A percentile compares a stretch with the other conserved stretches of the same genome.
These are phyloP conservation scores for Tylopilus rubrobrunneus DNA, from an alignment of 768 basidiomycete genomes.

Conservation along the genomic window DNA sequence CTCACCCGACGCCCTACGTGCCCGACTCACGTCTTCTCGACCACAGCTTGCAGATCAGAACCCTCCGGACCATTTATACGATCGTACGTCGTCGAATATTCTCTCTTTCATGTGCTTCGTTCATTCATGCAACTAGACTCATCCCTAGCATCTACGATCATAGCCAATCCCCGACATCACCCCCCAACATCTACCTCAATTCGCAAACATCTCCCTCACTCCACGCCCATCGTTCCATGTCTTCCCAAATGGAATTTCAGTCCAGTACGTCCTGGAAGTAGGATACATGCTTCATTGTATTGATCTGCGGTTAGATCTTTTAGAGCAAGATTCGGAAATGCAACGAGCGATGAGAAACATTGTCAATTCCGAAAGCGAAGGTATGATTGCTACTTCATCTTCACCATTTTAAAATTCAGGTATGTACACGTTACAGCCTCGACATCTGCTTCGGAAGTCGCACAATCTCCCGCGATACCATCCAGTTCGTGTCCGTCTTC, in stretches of 20 bases:
- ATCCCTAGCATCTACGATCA: slow-evolving; percentile 14
- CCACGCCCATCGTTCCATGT: slow-evolving; percentile 52
- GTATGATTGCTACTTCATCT: slow-evolving; percentile 6
- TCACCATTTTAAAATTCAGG: neutral
- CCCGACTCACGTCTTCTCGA: slow-evolving; percentile 39
- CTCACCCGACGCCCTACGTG: slow-evolving; percentile 45
- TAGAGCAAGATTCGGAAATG: slow-evolving; percentile 74
- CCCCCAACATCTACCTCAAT: slow-evolving; percentile 31
- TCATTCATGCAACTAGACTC: slow-evolving; percentile 10
- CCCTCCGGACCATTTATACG: slow-evolving; percentile 29
- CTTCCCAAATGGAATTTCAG: slow-evolving; percentile 45
- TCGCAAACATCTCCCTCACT: slow-evolving; percentile 48
- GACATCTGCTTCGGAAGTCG: slow-evolving; percentile 3
- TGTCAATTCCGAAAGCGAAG: slow-evolving; percentile 49
- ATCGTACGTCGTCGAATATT: slow-evolving; percentile 31
- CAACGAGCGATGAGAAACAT: slow-evolving; percentile 55
- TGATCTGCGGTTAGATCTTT: slow-evolving; percentile 43
- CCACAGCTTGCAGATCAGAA: slow-evolving; percentile 36
- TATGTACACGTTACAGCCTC: slow-evolving; percentile 11
- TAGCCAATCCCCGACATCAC: slow-evolving; percentile 14
- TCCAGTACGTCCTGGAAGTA: slow-evolving; percentile 45
- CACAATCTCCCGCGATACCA: slow-evolving; percentile 4
- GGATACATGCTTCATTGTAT: neutral
- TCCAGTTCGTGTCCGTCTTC: slow-evolving; percentile 11
- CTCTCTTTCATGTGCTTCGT: neutral